These are phyloP conservation scores for Tetracladium setigerum DNA, from an alignment of 495 filamentous ascomycete genomes.

Conservation along the genomic window DNA sequence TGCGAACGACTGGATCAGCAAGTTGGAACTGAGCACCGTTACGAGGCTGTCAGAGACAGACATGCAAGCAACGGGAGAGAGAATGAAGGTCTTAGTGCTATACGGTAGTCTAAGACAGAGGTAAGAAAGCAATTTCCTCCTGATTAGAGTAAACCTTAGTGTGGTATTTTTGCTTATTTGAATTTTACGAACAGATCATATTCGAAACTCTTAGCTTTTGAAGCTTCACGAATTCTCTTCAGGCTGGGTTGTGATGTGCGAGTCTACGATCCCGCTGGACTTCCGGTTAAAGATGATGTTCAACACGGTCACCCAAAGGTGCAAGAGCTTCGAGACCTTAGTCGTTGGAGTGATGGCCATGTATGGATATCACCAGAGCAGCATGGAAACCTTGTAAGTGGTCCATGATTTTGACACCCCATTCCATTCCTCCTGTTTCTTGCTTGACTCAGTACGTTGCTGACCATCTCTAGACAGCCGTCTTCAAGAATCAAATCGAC, in stretches of 20 bases:
- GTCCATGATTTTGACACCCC: too few species aligned
- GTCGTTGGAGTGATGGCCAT: conserved; percentile 62
- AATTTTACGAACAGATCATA: conserved; percentile 39
- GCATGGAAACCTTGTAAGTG: conserved; percentile 49
- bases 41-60: conserved; percentile 43
- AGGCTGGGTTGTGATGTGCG: conserved; percentile 63
- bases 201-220: conserved; percentile 52
- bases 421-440: neutral
- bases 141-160: neutral
- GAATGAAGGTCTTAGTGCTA: conserved; percentile 55
- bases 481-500: conserved; percentile 73
- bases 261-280: conserved; percentile 50
- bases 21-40: conserved; percentile 49
- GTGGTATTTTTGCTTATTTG: neutral
- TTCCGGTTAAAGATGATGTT: conserved; percentile 58
- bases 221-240: conserved; percentile 55
- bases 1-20: conserved; percentile 44
- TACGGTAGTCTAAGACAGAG: conserved; percentile 52
- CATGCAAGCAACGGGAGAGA: conserved; percentile 29
- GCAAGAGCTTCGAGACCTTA: conserved; percentile 56
- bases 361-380: conserved; percentile 65
- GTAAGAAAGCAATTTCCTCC: conserved; percentile 22
- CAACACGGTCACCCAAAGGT: conserved; percentile 53
- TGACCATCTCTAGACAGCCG: conserved; percentile 39
- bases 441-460: neutral